These are phyloP conservation scores for Penicillium tannophilum DNA, from an alignment of 495 filamentous ascomycete genomes.

Conservation along the genomic window DNA sequence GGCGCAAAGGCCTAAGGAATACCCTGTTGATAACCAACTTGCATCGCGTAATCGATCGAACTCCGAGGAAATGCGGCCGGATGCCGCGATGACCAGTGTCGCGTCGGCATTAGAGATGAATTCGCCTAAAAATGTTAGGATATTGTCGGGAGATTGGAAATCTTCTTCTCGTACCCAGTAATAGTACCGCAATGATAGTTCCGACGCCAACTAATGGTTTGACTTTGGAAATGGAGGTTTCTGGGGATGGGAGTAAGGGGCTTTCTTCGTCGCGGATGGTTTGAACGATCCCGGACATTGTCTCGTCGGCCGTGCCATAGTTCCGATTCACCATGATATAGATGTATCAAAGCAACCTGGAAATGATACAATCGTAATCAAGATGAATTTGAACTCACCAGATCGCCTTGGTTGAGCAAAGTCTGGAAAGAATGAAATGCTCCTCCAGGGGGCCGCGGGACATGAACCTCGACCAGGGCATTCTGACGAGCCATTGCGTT, in stretches of 20 bases:
- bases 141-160: not conserved
- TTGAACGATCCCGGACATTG: not conserved
- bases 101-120: constrained; percentile 65
- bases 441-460: not conserved
- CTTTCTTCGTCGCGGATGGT: constrained; percentile 29
- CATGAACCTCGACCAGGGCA: constrained; percentile 5
- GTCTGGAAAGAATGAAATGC: not conserved
- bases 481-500: constrained; percentile 14
- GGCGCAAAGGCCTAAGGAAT: constrained; percentile 59
- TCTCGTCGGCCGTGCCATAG: constrained; percentile 4
- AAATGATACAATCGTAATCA: too few species aligned
- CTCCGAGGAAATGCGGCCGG: constrained; percentile 65
- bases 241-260: constrained; percentile 13
- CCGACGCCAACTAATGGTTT: constrained; percentile 26
- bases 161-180: constrained; percentile 32
- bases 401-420: too few species aligned
- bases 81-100: constrained; percentile 64
- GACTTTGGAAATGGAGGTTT: constrained; percentile 4
- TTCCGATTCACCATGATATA: not conserved
- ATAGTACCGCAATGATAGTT: constrained; percentile 38
- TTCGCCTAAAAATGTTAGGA: constrained; percentile 49
- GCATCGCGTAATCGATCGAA: constrained; percentile 61
- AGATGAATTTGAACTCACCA: too few species aligned
- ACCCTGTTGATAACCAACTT: constrained; percentile 69
- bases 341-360: too few species aligned